Percentiles rank a stretch among this genome's conserved stretches.
phyloP scores from a whole-genome alignment of 2,329 filamentous ascomycete genomes.

The Trichoderma aggressivum region DNA sequence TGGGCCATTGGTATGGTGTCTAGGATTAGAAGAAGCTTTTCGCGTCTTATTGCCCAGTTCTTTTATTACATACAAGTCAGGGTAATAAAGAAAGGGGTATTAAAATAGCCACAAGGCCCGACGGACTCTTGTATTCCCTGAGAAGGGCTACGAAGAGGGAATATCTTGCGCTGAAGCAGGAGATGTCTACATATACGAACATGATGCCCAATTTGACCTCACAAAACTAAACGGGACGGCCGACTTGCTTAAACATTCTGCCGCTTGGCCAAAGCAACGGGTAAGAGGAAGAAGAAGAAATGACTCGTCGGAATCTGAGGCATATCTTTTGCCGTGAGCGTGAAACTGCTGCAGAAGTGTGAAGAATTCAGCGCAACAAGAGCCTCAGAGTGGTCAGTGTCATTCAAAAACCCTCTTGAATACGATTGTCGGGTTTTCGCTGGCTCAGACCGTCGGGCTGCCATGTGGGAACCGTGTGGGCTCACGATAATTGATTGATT shows the following conservation, averaged over 20 bases:
- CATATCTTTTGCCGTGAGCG: neutral
- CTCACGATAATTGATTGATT: neutral
- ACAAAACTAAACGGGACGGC: neutral
- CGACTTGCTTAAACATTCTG: neutral
- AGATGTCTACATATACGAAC: neutral
- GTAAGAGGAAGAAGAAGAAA: neutral
- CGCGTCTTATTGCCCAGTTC: neutral
- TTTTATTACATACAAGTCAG: neutral
- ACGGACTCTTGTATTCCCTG: neutral
- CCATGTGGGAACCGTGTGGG: neutral
- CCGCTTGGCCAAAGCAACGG: neutral
- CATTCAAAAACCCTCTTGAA: neutral
- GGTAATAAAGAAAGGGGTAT: neutral
- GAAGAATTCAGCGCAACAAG: constrained; percentile 11
- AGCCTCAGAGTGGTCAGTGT: constrained; percentile 9
- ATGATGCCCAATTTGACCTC: neutral
- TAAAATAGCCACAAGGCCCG: no score
- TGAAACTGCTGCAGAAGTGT: neutral
- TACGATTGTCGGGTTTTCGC: neutral
- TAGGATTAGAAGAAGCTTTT: neutral
- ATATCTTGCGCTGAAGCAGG: neutral
- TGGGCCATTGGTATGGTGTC: neutral
- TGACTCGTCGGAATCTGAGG: neutral
- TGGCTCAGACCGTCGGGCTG: neutral
- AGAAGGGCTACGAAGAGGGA: neutral